phyloP scores from a whole-genome alignment of 1,284 basidiomycete genomes.

The Sporisorium scitamineum region DNA sequence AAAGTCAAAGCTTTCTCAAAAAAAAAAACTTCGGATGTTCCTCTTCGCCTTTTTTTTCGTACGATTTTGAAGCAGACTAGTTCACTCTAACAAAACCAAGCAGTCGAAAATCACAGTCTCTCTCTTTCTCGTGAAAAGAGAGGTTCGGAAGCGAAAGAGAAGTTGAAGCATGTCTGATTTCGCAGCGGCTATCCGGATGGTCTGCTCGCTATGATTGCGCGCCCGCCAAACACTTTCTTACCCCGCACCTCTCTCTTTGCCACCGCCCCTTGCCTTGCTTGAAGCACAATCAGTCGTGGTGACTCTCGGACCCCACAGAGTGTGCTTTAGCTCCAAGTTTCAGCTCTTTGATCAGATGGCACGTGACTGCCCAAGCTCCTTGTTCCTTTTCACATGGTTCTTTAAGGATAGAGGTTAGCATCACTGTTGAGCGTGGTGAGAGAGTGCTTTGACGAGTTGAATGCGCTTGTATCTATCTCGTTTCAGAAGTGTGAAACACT shows the following conservation, averaged over 20 bases:
- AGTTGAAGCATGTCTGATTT: neutral
- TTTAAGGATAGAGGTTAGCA: too few relatives aligned
- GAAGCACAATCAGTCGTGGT: neutral
- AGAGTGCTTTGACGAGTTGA: neutral
- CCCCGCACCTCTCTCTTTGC: slow-evolving; percentile 21
- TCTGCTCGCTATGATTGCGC: slow-evolving; percentile 27
- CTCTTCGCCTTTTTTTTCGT: neutral
- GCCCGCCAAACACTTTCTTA: slow-evolving; percentile 1
- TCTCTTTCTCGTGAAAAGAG: slow-evolving; percentile 18
- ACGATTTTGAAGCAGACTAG: neutral
- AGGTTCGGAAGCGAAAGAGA: slow-evolving; percentile 33
- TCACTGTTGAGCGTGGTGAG: neutral
- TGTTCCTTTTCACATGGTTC: neutral
- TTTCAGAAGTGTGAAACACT: neutral
- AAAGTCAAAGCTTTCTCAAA: slow-evolving; percentile 9
- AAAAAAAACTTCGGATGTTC: slow-evolving; percentile 11
- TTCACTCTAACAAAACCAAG: neutral
- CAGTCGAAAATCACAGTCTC: neutral
- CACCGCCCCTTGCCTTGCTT: neutral
- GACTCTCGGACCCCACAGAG: neutral
- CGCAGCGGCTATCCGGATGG: slow-evolving; percentile 28
- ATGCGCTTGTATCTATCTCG: slow-evolving; percentile 7
- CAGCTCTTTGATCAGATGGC: neutral
- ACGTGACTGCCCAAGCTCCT: neutral
- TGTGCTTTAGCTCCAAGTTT: neutral